Conservation (phyloP, 305 asterid species). For the Fraxinus paxiana region DNA sequence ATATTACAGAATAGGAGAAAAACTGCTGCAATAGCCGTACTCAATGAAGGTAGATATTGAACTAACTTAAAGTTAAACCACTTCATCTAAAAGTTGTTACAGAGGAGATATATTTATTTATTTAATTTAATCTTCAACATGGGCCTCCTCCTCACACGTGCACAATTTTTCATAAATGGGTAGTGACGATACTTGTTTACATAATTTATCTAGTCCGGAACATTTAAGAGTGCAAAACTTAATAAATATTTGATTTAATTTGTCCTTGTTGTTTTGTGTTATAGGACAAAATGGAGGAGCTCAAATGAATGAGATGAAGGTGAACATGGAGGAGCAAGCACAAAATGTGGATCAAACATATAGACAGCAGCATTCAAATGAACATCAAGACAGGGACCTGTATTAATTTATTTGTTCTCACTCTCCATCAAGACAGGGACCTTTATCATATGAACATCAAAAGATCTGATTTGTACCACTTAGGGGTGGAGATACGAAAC, state of each 20-base stretch:
- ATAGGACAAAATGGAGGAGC: slow-evolving; percentile 25
- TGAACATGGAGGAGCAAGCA: slow-evolving; percentile 1
- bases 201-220: not conserved
- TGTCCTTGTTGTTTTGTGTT: not conserved
- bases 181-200: not conserved
- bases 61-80: not conserved
- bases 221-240: not conserved
- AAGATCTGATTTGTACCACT: not conserved
- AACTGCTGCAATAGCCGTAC: slow-evolving; percentile 3
- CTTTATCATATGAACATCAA: not conserved
- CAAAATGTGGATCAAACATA: not conserved
- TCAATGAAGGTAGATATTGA: not conserved
- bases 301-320: slow-evolving; percentile 19
- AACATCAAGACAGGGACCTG: not conserved
- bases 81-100: not conserved
- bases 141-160: not conserved
- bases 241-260: not conserved
- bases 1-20: slow-evolving; percentile 18
- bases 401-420: not conserved
- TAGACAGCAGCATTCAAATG: not conserved
- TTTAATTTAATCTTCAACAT: not conserved
- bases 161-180: not conserved
- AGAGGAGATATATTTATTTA: not conserved
- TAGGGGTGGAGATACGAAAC: not conserved
- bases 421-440: not conserved